These are phyloP conservation scores for Cyberlindnera mrakii DNA, from an alignment of 805 yeast species.

Conservation along the genomic window DNA sequence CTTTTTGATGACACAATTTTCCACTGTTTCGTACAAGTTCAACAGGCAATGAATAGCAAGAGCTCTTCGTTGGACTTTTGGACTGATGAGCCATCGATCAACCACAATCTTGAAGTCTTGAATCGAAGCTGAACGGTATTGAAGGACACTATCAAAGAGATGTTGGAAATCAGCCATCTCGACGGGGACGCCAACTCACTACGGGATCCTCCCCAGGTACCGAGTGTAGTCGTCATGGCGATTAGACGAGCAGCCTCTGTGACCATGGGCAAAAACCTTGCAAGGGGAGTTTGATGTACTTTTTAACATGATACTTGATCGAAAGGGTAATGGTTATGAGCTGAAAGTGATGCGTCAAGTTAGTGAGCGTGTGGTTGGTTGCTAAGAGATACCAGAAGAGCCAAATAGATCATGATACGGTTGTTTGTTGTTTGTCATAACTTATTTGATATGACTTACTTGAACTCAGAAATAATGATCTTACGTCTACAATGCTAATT, in stretches of 20 bases:
- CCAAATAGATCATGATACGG: no score
- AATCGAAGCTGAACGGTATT: neutral
- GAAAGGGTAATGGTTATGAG: neutral
- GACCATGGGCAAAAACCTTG: no score
- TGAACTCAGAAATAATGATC: no score
- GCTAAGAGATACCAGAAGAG: no score
- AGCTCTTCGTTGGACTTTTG: slow-evolving; percentile 2
- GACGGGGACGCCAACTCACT: neutral
- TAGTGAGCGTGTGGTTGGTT: no score
- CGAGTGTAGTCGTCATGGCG: no score
- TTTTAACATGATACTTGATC: slow-evolving; percentile 9
- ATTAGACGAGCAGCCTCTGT: no score
- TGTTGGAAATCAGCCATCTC: neutral
- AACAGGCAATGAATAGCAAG: slow-evolving; percentile 8
- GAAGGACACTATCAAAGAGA: neutral
- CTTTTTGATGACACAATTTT: slow-evolving; percentile 3
- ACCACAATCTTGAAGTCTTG: neutral
- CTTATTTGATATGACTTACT: no score
- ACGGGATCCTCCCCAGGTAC: neutral
- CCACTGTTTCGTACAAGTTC: slow-evolving; percentile 1
- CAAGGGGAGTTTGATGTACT: slow-evolving; percentile 9
- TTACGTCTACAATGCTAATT: no score
- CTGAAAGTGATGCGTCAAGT: no score
- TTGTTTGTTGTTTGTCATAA: no score
- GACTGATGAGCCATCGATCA: neutral